Conservation (phyloP, 2,329 filamentous ascomycete species). For the Berkeleyomyces basicola region DNA sequence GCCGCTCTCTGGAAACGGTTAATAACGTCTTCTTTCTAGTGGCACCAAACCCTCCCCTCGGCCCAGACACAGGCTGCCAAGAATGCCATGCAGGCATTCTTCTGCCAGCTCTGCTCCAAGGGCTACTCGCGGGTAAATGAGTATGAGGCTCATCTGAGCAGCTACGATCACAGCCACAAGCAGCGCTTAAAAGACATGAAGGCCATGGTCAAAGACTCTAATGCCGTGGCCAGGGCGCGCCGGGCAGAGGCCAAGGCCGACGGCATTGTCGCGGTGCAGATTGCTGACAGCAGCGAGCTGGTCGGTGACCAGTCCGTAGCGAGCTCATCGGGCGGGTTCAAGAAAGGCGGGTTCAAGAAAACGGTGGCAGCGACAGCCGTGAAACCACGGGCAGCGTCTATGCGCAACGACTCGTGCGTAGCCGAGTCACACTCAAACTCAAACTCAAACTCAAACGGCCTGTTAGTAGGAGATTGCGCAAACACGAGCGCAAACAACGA, state of each 20-base stretch:
- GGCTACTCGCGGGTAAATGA: conserved; percentile 92
- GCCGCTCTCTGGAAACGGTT: background rate
- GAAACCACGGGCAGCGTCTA: too few relatives aligned
- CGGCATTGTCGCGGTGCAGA: conserved; percentile 51
- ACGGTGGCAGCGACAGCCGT: conserved; percentile 64
- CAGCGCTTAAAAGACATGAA: conserved; percentile 82
- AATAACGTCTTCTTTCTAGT: conserved; percentile 20
- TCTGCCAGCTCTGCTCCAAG: conserved; percentile 78
- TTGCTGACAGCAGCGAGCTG: conserved; percentile 17
- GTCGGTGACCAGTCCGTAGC: too few relatives aligned
- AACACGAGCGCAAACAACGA: too few relatives aligned
- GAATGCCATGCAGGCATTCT: conserved; percentile 64
- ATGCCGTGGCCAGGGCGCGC: conserved; percentile 46
- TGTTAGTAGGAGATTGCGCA: too few relatives aligned
- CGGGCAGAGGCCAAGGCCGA: conserved; percentile 55
- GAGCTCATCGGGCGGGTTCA: conserved; percentile 31
- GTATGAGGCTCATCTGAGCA: conserved; percentile 84
- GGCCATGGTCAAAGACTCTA: conserved; percentile 58
- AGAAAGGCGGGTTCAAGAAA: conserved; percentile 62
- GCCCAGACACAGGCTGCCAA: conserved; percentile 49
- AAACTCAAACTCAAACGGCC: too few relatives aligned
- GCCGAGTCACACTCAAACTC: too few relatives aligned
- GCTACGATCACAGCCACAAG: conserved; percentile 91
- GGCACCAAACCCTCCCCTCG: conserved; percentile 40
- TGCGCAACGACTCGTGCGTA: too few relatives aligned